Evolutionary conservation across 202 grass and related monocot species (phyloP).

Genomic region (Brachypodium distachyon): DNA sequence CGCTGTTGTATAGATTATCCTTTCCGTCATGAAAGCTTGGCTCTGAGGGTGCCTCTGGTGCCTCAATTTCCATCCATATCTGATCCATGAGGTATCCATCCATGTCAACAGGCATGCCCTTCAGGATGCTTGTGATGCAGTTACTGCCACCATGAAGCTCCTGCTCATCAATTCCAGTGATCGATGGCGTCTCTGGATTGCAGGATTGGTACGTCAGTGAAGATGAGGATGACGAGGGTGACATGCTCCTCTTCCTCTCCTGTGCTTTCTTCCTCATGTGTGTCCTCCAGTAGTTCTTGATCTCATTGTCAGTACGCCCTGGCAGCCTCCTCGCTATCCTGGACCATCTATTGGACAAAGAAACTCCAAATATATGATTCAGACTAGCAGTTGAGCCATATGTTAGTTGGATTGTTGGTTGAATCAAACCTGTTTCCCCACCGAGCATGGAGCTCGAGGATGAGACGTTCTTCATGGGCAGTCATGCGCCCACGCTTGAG

Average conservation of each 20-base stretch:
- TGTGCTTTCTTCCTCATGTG: conserved; percentile 95
- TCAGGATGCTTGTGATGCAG: conserved; percentile 45
- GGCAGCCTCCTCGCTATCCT: conserved; percentile 65
- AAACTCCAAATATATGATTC: background rate
- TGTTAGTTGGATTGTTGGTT: background rate
- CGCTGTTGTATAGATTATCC: conserved; percentile 15
- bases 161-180: conserved; percentile 14
- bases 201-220: conserved; percentile 58
- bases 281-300: conserved; percentile 94
- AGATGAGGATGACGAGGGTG: conserved; percentile 54
- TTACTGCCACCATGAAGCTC: conserved; percentile 29
- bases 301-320: conserved; percentile 85
- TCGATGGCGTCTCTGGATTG: conserved; percentile 22
- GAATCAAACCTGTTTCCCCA: conserved; percentile 80
- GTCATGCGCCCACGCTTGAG: conserved; percentile 86
- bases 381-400: background rate
- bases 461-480: conserved; percentile 64
- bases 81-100: conserved; percentile 77
- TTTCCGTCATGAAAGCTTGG: conserved; percentile 18
- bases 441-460: conserved; percentile 75
- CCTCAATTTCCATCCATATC: conserved; percentile 87
- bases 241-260: conserved; percentile 54
- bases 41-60: conserved; percentile 14
- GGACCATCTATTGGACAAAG: conserved; percentile 59
- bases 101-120: conserved; percentile 27